Base-by-base conservation (phyloP, 1,284 basidiomycete genomes). In the Pseudozyma sp. region DNA sequence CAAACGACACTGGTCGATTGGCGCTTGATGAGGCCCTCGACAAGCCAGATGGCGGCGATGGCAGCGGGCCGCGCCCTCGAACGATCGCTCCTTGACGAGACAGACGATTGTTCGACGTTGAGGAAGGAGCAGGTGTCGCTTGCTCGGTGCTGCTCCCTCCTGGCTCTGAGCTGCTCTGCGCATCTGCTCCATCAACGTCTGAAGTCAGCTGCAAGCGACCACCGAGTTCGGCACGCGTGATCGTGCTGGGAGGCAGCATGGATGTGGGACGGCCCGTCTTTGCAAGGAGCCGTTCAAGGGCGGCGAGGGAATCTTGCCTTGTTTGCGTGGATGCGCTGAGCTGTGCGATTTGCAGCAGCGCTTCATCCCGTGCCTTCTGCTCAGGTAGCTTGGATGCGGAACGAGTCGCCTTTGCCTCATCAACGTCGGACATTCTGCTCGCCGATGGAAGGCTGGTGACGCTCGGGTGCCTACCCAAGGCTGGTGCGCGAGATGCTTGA, bases 281-380 rank as follows among this genome's bases (percentile, higher is more conserved):
- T 1, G 72, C 68, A 2, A 77, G 58, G 1, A 77, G 59, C n/a
- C 75, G 46, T 37, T 77, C 75, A 14, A 77, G 42, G 8, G 75
- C 71, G 3, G 75, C 75, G 6, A 77, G 49, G 9, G 70, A 77
- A 42, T 77, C 70, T 34, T 69, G 70, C 19, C 56, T 54, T 7
- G 69, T 29, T 35, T 55, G 43, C 4, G 57, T 39, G 9, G 63
- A 49, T 4, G 65, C 54, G 11, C 54, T 58, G 11, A 77, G 62
- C 56, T 68, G 64, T 17, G 75, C 75, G 19, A 74, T 77, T 63
- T 77, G 75, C 0, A 63, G 47, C n/a, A 77, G 64, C 6, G 70
- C 75, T 35, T 74, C 70, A 4, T 69, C 55, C 4, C 58, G 58
- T 13, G 75, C 75, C 17, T 43, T 48, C 34, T 77, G 58, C 50